These are phyloP conservation scores for Rhizoclosmatium sp. DNA, from an alignment of 192 early-diverging fungal species.

Conservation along the genomic window DNA sequence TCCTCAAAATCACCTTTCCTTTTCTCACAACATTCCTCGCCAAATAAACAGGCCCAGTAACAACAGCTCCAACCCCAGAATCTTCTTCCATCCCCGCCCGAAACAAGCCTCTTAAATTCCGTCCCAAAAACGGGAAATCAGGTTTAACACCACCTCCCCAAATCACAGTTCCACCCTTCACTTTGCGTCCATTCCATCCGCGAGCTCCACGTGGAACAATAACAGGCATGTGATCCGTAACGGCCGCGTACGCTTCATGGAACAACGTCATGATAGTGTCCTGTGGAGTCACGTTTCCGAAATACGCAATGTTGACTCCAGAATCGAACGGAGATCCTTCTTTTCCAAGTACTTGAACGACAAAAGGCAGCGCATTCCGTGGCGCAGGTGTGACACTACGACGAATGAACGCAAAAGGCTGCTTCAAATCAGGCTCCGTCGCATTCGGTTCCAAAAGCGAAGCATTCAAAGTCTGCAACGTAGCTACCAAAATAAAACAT, in stretches of 20 bases:
- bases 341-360: conserved; percentile 4
- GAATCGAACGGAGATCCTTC: conserved; percentile 21
- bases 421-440: not conserved
- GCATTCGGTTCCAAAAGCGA: not conserved
- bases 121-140: conserved; percentile 6
- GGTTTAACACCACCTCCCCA: not conserved
- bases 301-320: conserved; percentile 32
- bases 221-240: not conserved
- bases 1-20: too few species aligned
- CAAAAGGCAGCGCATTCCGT: not conserved
- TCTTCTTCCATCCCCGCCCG: not conserved
- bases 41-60: not conserved
- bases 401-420: conserved; percentile 24
- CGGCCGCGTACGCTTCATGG: not conserved
- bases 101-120: not conserved
- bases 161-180: not conserved
- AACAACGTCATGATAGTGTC: conserved; percentile 19
- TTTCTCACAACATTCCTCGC: not conserved
- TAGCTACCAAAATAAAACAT: conserved; percentile 2
- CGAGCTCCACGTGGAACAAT: too few species aligned
- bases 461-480: conserved; percentile 2
- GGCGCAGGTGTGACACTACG: not conserved
- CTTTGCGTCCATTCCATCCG: not conserved
- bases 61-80: not conserved
- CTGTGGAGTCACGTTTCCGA: not conserved